Evolutionary conservation across 306 rosid genomes (phyloP).

Genomic region (Fragaria nilgerrensis): DNA sequence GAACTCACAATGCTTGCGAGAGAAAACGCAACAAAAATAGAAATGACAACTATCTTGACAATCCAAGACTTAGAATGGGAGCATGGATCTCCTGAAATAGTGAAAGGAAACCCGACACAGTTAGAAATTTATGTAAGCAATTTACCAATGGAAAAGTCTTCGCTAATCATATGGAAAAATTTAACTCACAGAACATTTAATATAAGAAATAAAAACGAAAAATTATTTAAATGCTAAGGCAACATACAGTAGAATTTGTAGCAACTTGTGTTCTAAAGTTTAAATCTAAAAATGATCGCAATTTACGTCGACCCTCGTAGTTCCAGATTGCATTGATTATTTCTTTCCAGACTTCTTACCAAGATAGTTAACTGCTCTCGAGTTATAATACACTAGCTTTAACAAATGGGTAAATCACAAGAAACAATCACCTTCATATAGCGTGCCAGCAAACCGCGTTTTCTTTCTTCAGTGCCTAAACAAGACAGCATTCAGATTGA

Average conservation of each 20-base stretch:
- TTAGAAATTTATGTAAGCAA: constrained; percentile 21
- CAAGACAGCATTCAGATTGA: constrained; percentile 15
- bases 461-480: constrained; percentile 59
- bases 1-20: constrained; percentile 91
- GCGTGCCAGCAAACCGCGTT: constrained; percentile 72
- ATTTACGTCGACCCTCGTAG: background rate
- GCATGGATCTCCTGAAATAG: constrained; percentile 91
- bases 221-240: background rate
- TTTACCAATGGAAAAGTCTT: background rate
- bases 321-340: background rate
- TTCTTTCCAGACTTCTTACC: background rate
- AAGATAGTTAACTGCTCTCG: background rate
- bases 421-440: constrained; percentile 81
- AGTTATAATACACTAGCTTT: background rate
- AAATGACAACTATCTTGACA: constrained; percentile 76
- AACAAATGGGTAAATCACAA: too few relatives aligned
- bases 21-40: constrained; percentile 65
- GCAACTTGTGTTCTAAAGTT: background rate
- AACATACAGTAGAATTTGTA: background rate
- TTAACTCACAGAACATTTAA: background rate
- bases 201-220: background rate
- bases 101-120: constrained; percentile 15
- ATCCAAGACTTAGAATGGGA: constrained; percentile 88
- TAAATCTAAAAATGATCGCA: background rate
- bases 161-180: background rate